Base-by-base conservation (phyloP, 2,329 filamentous ascomycete genomes). In the Aspergillus neotritici region DNA sequence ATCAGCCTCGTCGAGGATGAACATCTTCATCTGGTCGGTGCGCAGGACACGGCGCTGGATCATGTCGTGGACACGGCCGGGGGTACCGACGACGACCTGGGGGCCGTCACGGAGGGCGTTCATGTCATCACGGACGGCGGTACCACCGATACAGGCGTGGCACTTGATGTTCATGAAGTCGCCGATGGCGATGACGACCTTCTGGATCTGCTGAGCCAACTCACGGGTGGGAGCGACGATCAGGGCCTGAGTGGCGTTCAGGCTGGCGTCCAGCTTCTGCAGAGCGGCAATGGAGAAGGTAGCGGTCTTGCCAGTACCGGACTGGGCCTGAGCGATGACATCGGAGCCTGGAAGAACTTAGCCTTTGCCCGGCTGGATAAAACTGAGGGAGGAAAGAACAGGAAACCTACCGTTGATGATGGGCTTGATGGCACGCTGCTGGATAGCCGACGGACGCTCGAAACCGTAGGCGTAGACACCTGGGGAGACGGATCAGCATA, bases 141-240 rank as follows among this genome's bases (percentile, higher is more conserved):
- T 98, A 64, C 94, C 93, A 73, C 93, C 93, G 74, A 98, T 97
- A 76, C 93, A 98, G 68, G 93, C 93, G 71, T 98, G 93, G 82
- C 91, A 96, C 76, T 96, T 87, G 60, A 98, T 82, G 75, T 87
- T 93, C 93, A 98, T 97, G 81, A 96, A 98, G 75, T 98, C 93
- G 69, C 93, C 93, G 54, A 98, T 94, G 67, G 93, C 93, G 65
- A 97, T 84, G 55, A 98, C 89, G 65, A 98, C 93, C 80, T 96
- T 97, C 76, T 98, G 93, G 68, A 98, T 98, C 78, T 98, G 93
- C 74, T 95, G 90, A 60, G 93, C 93, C 67, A 98, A 80, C 80
- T 98, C 93, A 77, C 93, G 91, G 64, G 93, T 98, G 60, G 93
- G 93, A 54, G 93, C 91, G 57, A 98, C 86, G 65, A 98, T 96